A percentile compares a stretch with the other conserved stretches of the same genome.
Evolutionary conservation across 371 early-diverging fungal genomes (phyloP).

Genomic region (Scutellospora calospora): DNA sequence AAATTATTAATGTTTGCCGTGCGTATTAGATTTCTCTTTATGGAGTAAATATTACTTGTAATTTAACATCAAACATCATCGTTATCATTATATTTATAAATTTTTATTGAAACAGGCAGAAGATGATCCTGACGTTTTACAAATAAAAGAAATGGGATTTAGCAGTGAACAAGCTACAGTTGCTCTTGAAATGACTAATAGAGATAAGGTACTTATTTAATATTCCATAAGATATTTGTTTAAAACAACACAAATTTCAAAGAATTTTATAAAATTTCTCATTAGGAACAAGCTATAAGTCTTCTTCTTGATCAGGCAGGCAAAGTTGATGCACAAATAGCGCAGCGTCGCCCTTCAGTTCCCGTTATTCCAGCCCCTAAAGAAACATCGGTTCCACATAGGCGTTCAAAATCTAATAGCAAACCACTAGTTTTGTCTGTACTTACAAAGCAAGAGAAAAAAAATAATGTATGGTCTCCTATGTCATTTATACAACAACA

Average conservation of each 20-base stretch:
- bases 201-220: conserved; percentile 57
- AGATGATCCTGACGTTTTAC: conserved; percentile 53
- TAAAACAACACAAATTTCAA: no score
- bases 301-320: conserved; percentile 69
- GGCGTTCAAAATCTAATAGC: conserved; percentile 48
- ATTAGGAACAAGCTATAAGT: conserved; percentile 65
- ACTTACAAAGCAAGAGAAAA: conserved; percentile 40
- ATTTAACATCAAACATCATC: no score
- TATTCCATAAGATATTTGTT: background rate
- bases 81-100: no score
- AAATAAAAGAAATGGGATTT: conserved; percentile 78
- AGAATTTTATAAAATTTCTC: background rate
- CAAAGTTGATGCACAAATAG: conserved; percentile 59
- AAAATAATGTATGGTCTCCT: conserved; percentile 71
- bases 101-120: background rate
- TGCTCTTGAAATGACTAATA: conserved; percentile 64
- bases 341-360: conserved; percentile 40
- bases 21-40: background rate
- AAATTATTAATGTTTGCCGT: background rate
- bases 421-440: conserved; percentile 42
- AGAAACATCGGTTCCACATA: conserved; percentile 15
- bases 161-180: conserved; percentile 68
- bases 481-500: conserved; percentile 74
- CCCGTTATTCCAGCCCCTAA: background rate
- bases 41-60: no score